phyloP scores from a whole-genome alignment of 2,329 filamentous ascomycete genomes.

The Chaetomium globosum region DNA sequence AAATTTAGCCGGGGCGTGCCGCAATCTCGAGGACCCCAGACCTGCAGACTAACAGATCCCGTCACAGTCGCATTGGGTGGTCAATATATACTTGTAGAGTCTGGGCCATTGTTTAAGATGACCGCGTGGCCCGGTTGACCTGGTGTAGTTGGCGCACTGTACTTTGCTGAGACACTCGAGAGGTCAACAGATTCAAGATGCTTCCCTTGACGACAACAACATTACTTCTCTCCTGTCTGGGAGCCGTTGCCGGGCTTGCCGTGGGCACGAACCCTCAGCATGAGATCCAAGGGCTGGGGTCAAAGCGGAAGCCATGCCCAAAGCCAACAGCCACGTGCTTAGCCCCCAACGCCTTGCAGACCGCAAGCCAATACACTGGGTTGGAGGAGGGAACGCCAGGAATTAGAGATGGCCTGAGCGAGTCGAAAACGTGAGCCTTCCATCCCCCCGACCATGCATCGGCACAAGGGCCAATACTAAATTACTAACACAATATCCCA shows the following conservation, averaged over 20 bases:
- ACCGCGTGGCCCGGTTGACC: too few relatives aligned
- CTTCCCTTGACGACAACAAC: neutral
- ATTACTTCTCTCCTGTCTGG: slow-evolving; percentile 4
- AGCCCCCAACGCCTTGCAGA: slow-evolving; percentile 47
- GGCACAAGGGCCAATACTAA: neutral
- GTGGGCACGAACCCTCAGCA: neutral
- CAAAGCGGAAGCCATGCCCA: neutral
- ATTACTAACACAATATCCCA: neutral
- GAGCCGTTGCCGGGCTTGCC: neutral
- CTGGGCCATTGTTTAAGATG: slow-evolving; percentile 1
- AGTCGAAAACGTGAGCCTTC: slow-evolving; percentile 50
- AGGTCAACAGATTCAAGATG: slow-evolving; percentile 2
- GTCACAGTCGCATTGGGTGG: neutral
- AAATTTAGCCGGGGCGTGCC: slow-evolving; percentile 17
- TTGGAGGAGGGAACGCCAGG: slow-evolving; percentile 41
- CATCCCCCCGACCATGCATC: neutral
- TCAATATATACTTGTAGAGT: neutral
- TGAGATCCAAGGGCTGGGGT: neutral
- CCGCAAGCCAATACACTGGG: slow-evolving; percentile 46
- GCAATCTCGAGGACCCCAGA: slow-evolving; percentile 1
- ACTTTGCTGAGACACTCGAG: neutral
- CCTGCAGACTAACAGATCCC: slow-evolving; percentile 1
- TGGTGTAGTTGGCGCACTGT: neutral
- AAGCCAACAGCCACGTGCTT: slow-evolving; percentile 37
- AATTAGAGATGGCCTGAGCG: slow-evolving; percentile 39